A percentile compares a stretch with the other conserved stretches of the same genome.
phyloP scores from a whole-genome alignment of 192 early-diverging fungal genomes.

The Thamnidium elegans region DNA sequence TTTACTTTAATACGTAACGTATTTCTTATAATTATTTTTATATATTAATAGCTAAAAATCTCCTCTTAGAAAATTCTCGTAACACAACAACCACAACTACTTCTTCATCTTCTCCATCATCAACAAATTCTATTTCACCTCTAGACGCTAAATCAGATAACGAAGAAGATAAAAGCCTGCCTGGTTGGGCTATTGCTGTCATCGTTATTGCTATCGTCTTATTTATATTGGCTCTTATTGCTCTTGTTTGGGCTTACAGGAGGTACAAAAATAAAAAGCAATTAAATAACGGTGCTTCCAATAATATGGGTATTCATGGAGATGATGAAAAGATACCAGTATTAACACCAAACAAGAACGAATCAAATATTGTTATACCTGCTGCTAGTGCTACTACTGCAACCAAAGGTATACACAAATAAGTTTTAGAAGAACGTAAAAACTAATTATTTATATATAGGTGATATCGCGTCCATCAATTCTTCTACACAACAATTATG shows the following conservation, averaged over 20 bases:
- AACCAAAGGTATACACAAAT: not conserved
- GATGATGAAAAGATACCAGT: conserved; percentile 2
- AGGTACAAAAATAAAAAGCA: conserved; percentile 11
- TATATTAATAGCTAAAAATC: not conserved
- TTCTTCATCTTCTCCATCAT: not conserved
- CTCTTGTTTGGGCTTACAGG: conserved; percentile 12
- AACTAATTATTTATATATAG: not conserved
- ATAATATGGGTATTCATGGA: too few relatives aligned
- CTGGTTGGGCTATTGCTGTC: conserved; percentile 37
- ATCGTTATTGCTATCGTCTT: conserved; percentile 26
- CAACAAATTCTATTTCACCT: conserved; percentile 1
- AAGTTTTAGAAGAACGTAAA: not conserved
- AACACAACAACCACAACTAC: conserved; percentile 18
- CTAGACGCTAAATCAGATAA: not conserved
- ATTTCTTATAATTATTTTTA: not conserved
- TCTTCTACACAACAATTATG: conserved; percentile 12
- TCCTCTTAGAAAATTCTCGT: conserved; percentile 23
- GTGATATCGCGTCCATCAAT: conserved; percentile 12
- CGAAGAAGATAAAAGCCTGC: conserved; percentile 4
- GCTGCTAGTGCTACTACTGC: not conserved
- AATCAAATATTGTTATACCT: not conserved
- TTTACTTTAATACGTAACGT: conserved; percentile 30
- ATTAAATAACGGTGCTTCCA: not conserved
- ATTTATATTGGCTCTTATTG: conserved; percentile 15
- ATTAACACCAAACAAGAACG: too few relatives aligned